Base-by-base conservation (phyloP, 169 alveolate species). In the Sarcocystis neurona region DNA sequence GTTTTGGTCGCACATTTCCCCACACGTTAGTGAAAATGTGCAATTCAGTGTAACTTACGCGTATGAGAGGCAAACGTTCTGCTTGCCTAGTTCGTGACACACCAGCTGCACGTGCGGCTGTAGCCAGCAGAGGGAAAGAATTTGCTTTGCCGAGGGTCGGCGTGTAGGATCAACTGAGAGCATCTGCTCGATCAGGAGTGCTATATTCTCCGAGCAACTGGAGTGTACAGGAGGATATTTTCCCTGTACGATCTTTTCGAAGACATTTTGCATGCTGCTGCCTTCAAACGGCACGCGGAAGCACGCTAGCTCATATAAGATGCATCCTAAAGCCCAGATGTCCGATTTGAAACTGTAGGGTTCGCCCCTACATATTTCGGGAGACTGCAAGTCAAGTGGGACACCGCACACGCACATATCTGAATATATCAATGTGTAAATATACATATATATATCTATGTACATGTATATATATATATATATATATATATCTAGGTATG, bases 251-350 rank as follows among this genome's bases (percentile, higher is more conserved):
- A 72, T 72, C 10, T 12, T 0, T 2, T 37, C 82, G 50, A 39
- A 37, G 41, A 39, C 82, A 44, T 1, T 37, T 20, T 72, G 82
- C 23, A 37, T 56, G 18, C 58, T 39, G 15, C 12, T 56, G 12
- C 56, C 82, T n/a, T 72, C 82, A 39, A 72, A 74, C n/a, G 86
- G 90, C 47, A 58, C 86, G 32, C 56, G 47, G 30, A 86, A 68
- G 90, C 90, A 86, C 60, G 97, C 94, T n/a, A 97, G 93, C 91
- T 97, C 99, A 92, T 96, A 97, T n/a, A 97, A 91, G 30, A 97
- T 96, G 78, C 98, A 97, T 27, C 99, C 99, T 32, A 97, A 94
- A 3, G 98, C 95, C 99, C 99, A 97, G 20, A 96, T 96, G 93
- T 97, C 99, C 66, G 97, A 94, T 90, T 96, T 96, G 90, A 94